Evolutionary conservation across 1,139 yeast species (phyloP), one percentile per base, ranked within the genome.

Genomic region (Pneumocystis carinii): DNA sequence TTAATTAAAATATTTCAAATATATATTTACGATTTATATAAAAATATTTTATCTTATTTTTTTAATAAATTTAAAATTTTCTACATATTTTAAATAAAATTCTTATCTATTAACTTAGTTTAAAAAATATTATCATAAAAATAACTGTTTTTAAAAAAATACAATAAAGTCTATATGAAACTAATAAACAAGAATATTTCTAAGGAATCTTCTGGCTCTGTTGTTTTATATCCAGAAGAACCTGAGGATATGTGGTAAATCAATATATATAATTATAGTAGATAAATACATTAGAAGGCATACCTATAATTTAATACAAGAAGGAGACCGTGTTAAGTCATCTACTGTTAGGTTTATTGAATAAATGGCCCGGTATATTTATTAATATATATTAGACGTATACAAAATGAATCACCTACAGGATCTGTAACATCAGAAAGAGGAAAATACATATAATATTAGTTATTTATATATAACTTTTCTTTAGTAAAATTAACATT

Each of bases 241-340:
- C 83, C 88, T 56, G 97, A 92, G 70, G 98, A 92, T 72, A 78
- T 92, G 67, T 92, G 97, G 90, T 37, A 19, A 19, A 36, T 27
- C 14, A 27, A 29, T 27, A 14, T 5, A 5, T 32, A 15, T 32
- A 14, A 14, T 14, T 24, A 14, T 38, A 27, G 17, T 29, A 24
- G 17, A 8, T 42, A 42, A n/a, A 39, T 32, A n/a, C 17, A 10
- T 42, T 61, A 42, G 27, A 57, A 60, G 58, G 58, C 85, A 87
- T 59, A 72, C 89, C 14, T 90, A 88, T 76, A 94, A 92, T 70
- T 76, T 92, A 48, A 79, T 92, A 12, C 84, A 83, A 62, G 81
- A 81, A 64, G 88, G 86, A 32, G 98, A 92, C 74, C 84, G 82
- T 66, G 77, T 92, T 4, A 82, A 83, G 66, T 77, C 90, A 62